These are phyloP conservation scores for Dalbergia oliveri DNA, from an alignment of 306 rosid species.

Conservation along the genomic window DNA sequence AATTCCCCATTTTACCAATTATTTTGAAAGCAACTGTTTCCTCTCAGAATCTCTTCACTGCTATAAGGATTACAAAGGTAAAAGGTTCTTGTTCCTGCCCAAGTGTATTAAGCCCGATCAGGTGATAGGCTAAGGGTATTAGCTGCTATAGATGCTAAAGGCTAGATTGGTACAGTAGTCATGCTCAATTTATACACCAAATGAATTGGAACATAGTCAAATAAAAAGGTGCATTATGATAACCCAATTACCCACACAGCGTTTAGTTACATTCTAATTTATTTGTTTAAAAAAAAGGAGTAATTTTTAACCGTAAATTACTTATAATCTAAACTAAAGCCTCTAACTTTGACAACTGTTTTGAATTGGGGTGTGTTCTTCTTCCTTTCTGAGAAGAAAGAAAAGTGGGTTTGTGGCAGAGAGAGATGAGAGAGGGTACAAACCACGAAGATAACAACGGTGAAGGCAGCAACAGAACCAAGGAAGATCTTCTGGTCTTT, in stretches of 20 bases:
- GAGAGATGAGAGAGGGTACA: conserved; percentile 22
- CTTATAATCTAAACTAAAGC: conserved; percentile 8
- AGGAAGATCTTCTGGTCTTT: conserved; percentile 79
- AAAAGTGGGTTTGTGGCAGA: conserved; percentile 11
- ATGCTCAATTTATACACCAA: neutral
- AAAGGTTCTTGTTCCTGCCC: too few relatives aligned
- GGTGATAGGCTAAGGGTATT: too few relatives aligned
- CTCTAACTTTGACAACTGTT: neutral
- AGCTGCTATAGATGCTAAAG: too few relatives aligned
- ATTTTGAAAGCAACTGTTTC: conserved; percentile 7
- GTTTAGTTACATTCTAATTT: neutral
- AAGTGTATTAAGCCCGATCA: too few relatives aligned
- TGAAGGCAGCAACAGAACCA: conserved; percentile 67
- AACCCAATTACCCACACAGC: neutral
- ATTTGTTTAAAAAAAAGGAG: neutral
- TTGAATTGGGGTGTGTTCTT: neutral
- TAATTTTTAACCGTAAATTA: neutral
- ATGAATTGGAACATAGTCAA: conserved; percentile 20
- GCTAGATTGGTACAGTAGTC: too few relatives aligned
- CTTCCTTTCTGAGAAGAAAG: neutral
- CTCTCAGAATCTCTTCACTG: neutral
- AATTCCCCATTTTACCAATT: neutral
- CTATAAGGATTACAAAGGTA: neutral
- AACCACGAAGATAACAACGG: conserved; percentile 79
- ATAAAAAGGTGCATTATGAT: neutral